Base-by-base conservation (phyloP, 805 yeast genomes). In the Zygosaccharomyces gambellarensis region DNA sequence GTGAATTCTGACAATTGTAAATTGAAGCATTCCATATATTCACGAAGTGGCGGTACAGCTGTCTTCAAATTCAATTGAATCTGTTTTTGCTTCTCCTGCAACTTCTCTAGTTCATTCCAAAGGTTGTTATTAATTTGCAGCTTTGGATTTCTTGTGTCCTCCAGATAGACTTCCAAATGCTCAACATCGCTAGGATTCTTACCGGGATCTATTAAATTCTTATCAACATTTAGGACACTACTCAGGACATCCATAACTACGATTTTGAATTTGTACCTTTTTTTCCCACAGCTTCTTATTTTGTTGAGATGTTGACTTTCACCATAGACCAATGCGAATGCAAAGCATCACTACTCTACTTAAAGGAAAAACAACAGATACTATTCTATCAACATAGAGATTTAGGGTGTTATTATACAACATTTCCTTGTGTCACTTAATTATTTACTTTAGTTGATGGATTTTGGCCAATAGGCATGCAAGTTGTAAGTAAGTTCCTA, bases 401-500 rank as follows among this genome's bases (percentile, higher is more conserved):
- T 17, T 40, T 17, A 17, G 34, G 7, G 14, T 10, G 22, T 17
- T n/a, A 17, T 39, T 27, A 22, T 23, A 22, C 25, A 36, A 17
- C n/a, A 12, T 17, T 17, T 17, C 17, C 17, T 17, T 17, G 17
- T 17, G 17, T 17, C 17, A 2, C 17, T 17, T 17, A 17, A 17
- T 17, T 25, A 4, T 8, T 49, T 48, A 45, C 39, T 54, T 53
- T 17, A 65, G 45, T 47, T 54, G 62, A 45, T 58, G 62, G 17
- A 74, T 64, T 58, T 76, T 83, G 19, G 96, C 85, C 41, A 89
- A 70, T 72, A 94, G 74, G 5, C 96, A 95, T 44, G 89, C 83
- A 53, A 94, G 69, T 63, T 94, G 99, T 51, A 94, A 71, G 64
- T 85, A 85, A 0, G 96, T 82, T 9, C 89, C 81, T 3, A 94